Percentiles rank a stretch among this genome's conserved stretches.
phyloP scores from a whole-genome alignment of 2,329 filamentous ascomycete species.

The Sporothrix luriei region DNA sequence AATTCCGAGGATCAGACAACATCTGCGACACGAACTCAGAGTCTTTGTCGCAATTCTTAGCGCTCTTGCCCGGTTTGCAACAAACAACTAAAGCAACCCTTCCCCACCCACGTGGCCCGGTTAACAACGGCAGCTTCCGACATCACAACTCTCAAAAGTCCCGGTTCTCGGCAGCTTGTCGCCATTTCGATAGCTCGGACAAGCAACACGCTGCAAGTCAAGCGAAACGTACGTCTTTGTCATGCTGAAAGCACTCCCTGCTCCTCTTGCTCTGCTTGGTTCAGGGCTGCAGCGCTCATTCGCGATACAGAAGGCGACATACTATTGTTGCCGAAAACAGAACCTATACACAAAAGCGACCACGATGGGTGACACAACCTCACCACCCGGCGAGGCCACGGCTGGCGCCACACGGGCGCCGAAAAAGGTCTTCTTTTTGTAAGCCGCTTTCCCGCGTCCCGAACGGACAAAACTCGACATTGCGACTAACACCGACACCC shows the following conservation, averaged over 20 bases:
- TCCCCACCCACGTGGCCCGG: constrained; percentile 22
- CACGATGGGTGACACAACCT: constrained; percentile 26
- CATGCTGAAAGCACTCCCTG: constrained; percentile 32
- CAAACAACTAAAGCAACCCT: background rate
- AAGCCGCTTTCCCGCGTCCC: constrained; percentile 33
- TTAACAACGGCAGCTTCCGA: constrained; percentile 9
- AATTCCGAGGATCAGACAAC: background rate
- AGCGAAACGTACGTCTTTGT: constrained; percentile 35
- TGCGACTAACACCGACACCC: constrained; percentile 4
- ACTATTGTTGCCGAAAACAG: constrained; percentile 7
- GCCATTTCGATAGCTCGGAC: background rate
- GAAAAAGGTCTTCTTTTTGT: constrained; percentile 51
- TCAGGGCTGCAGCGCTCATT: constrained; percentile 28
- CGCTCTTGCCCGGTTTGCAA: constrained; percentile 17
- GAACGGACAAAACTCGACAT: background rate
- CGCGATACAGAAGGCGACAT: constrained; percentile 9
- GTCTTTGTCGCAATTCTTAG: background rate
- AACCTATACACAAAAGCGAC: constrained; percentile 12
- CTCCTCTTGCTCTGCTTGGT: background rate
- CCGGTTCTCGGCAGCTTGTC: constrained; percentile 15
- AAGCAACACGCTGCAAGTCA: background rate
- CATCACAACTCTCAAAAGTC: constrained; percentile 3
- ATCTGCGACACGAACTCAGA: background rate
- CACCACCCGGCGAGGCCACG: background rate
- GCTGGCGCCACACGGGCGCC: background rate